Evolutionary conservation across 768 basidiomycete genomes (phyloP).

Genomic region (Suillus alpinus): DNA sequence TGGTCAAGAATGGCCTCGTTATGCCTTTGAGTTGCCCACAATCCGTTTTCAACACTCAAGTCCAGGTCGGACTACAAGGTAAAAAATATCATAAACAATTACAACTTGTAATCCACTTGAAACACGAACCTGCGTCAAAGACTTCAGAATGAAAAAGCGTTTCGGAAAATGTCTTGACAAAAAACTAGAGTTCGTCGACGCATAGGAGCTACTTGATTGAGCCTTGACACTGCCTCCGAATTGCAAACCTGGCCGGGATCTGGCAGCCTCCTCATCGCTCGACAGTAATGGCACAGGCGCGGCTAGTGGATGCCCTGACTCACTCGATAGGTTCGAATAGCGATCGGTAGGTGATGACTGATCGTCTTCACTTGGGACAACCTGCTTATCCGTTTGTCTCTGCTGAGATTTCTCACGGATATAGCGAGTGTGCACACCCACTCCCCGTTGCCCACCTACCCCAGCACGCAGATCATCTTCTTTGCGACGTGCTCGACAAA

Average conservation of each 20-base stretch:
- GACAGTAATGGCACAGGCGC: conserved; percentile 30
- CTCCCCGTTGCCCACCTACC: conserved; percentile 87
- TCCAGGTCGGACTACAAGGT: conserved; percentile 68
- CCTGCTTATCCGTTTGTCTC: conserved; percentile 21
- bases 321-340: conserved; percentile 7
- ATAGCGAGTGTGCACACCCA: conserved; percentile 82
- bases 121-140: conserved; percentile 65
- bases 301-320: conserved; percentile 16
- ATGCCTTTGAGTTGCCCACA: conserved; percentile 93
- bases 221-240: conserved; percentile 12
- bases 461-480: conserved; percentile 89
- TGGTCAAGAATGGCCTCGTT: conserved; percentile 91
- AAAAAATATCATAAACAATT: not conserved
- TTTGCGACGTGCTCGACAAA: conserved; percentile 77
- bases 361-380: conserved; percentile 9
- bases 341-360: conserved; percentile 1
- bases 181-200: conserved; percentile 84
- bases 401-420: conserved; percentile 59
- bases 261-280: conserved; percentile 38
- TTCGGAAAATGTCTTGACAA: conserved; percentile 74
- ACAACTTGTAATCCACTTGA: not conserved
- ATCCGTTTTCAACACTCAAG: conserved; percentile 68
- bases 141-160: conserved; percentile 93
- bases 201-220: conserved; percentile 60
- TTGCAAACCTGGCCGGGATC: not conserved